These are phyloP conservation scores for Neopestalotiopsis sp. DNA, from an alignment of 2,329 filamentous ascomycete genomes.

Conservation along the genomic window DNA sequence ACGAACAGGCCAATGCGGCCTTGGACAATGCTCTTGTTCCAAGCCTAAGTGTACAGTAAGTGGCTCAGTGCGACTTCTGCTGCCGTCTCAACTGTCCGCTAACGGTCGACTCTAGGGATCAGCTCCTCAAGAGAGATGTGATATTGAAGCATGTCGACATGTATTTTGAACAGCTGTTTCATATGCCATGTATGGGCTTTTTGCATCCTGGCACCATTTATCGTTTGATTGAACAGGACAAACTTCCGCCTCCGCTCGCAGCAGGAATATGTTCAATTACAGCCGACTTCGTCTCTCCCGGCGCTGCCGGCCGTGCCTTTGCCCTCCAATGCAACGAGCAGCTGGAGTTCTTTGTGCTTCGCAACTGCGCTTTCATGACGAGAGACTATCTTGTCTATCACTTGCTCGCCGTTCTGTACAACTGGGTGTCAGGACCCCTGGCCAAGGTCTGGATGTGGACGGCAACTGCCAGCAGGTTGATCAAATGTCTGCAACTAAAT, in stretches of 20 bases:
- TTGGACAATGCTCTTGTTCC: conserved; percentile 13
- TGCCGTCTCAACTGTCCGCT: not conserved
- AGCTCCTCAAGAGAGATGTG: conserved; percentile 40
- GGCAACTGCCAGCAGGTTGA: conserved; percentile 17
- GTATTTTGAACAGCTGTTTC: conserved; percentile 44
- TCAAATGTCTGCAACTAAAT: conserved; percentile 20
- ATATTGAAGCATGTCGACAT: conserved; percentile 42
- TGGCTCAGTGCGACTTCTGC: not conserved
- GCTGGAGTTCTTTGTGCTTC: conserved; percentile 45
- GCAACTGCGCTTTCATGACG: conserved; percentile 38
- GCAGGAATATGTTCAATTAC: conserved; percentile 45
- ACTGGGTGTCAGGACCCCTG: conserved; percentile 21
- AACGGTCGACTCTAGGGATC: conserved; percentile 27
- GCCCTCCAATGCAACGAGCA: conserved; percentile 42
- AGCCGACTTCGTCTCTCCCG: conserved; percentile 40
- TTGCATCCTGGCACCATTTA: conserved; percentile 42
- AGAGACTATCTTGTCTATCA: conserved; percentile 17
- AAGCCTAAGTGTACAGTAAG: conserved; percentile 29
- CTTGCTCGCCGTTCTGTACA: conserved; percentile 18
- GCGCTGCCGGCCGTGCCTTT: conserved; percentile 39
- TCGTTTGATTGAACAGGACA: conserved; percentile 41
- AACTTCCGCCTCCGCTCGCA: conserved; percentile 39
- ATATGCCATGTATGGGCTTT: conserved; percentile 44
- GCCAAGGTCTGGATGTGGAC: conserved; percentile 22
- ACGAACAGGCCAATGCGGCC: not conserved